Evolutionary conservation across 2,329 filamentous ascomycete genomes (phyloP), one percentile per base, ranked within the genome.

Genomic region (Fusarium setosum): DNA sequence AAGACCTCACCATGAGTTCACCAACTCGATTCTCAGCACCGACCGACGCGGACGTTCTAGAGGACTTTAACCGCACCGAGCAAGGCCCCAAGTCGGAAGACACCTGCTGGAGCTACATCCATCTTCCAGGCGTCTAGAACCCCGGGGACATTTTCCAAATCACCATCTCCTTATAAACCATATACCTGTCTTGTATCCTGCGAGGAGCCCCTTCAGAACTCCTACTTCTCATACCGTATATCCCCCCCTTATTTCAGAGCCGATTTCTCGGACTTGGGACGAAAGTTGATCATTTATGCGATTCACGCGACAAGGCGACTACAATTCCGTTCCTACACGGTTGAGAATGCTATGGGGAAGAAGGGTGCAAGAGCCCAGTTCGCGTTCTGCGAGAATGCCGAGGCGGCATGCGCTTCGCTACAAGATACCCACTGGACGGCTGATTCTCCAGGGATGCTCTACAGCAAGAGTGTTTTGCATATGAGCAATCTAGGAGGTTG

Each of bases 61-160:
- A 65, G 37, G 64, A 62, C n/a, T 66, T 56, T 13, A 59, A 58
- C 15, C 61, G 68, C 32, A 47, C 44, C 5, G 48, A 65, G 3
- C 15, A 53, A 5, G 26, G 35, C 15, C 47, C 65, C 17, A 67
- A 68, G 21, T 69, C 73, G 18, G 68, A 74, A 21, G 68, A 76
- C 7, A 65, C 65, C 13, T 68, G 72, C 29, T 80, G 77, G 77
- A 77, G 76, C 35, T 79, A 74, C 26, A 63, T 80, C 13, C 66
- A 78, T 18, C 70, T 80, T 3, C 77, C 77, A 4, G 77, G 77
- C 10, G 72, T 79, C 37, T 79, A 69, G 66, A n/a, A 45, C 48
- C 15, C 4, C n/a, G 24, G 17, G 7, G 17, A 29, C 21, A 35
- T 18, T n/a, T 6, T 18, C 17, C 24, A 31, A 34, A 23, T 35